A percentile compares a stretch with the other conserved stretches of the same genome.
These are phyloP conservation scores for Cornus suecica DNA, from an alignment of 148 eudicot species.

Conservation along the genomic window DNA sequence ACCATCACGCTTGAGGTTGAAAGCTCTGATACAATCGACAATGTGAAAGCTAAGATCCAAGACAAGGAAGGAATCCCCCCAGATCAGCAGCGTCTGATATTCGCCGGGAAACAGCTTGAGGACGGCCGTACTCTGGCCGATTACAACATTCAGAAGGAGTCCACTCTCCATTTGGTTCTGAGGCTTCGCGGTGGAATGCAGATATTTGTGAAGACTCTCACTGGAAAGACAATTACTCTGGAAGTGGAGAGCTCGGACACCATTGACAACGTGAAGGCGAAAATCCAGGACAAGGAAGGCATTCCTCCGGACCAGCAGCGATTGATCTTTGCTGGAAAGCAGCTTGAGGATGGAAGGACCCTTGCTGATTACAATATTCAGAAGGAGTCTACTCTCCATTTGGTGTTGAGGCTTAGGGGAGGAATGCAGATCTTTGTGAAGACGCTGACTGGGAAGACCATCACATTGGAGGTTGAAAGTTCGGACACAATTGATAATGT, in stretches of 20 bases:
- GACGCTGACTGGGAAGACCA: conserved; percentile 9
- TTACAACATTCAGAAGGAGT: not conserved
- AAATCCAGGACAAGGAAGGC: conserved; percentile 9
- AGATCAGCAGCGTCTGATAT: conserved; percentile 7
- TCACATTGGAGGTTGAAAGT: conserved; percentile 5
- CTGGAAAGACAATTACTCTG: conserved; percentile 6
- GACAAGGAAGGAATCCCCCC: conserved; percentile 9
- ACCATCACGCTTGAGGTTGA: conserved; percentile 4
- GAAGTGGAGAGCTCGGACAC: conserved; percentile 10
- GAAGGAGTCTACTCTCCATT: conserved; percentile 6
- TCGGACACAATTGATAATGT: conserved; percentile 9
- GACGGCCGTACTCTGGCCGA: conserved; percentile 1
- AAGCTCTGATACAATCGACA: conserved; percentile 2
- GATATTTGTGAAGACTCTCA: conserved; percentile 6
- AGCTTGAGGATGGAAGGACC: conserved; percentile 1
- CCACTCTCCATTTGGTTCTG: conserved; percentile 1
- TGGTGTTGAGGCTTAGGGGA: not conserved
- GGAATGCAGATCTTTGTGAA: conserved; percentile 10
- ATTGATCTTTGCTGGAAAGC: not conserved
- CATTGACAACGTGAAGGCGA: conserved; percentile 3
- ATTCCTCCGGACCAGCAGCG: conserved; percentile 10
- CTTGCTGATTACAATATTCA: conserved; percentile 5
- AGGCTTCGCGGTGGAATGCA: conserved; percentile 8
- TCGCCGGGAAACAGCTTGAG: conserved; percentile 7
- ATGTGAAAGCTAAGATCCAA: not conserved